These are phyloP conservation scores for Solanum chilense DNA, from an alignment of 257 asterid species.

Conservation along the genomic window DNA sequence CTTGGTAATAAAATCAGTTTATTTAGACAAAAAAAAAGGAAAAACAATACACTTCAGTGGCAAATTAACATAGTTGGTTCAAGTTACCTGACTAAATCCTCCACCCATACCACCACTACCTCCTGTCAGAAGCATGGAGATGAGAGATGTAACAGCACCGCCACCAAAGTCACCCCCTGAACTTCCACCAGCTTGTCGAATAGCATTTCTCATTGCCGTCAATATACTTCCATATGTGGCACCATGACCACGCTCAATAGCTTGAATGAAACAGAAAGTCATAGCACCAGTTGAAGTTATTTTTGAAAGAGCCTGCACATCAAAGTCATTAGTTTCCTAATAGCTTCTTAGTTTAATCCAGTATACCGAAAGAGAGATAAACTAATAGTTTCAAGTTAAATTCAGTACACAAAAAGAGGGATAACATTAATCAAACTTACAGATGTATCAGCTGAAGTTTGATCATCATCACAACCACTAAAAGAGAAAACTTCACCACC, in stretches of 20 bases:
- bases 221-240: conserved; percentile 72
- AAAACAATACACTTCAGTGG: not conserved
- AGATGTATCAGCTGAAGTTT: conserved; percentile 93
- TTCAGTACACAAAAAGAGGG: not conserved
- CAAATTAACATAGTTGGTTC: not conserved
- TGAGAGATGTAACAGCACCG: conserved; percentile 58
- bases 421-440: conserved; percentile 30
- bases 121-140: conserved; percentile 75
- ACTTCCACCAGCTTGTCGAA: conserved; percentile 49
- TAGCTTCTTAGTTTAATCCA: not conserved
- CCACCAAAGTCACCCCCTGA: conserved; percentile 61
- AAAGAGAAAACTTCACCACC: conserved; percentile 93
- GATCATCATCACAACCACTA: conserved; percentile 94
- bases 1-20: not conserved
- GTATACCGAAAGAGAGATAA: not conserved
- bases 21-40: too few species aligned
- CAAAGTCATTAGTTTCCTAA: not conserved
- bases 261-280: conserved; percentile 97
- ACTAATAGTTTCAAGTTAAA: not conserved
- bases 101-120: conserved; percentile 49
- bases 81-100: conserved; percentile 64
- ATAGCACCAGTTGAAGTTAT: conserved; percentile 95
- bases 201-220: conserved; percentile 74
- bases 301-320: conserved; percentile 73
- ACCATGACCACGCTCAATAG: conserved; percentile 83